These are phyloP conservation scores for Tulasnella sp. DNA, from an alignment of 768 basidiomycete species.

Conservation along the genomic window DNA sequence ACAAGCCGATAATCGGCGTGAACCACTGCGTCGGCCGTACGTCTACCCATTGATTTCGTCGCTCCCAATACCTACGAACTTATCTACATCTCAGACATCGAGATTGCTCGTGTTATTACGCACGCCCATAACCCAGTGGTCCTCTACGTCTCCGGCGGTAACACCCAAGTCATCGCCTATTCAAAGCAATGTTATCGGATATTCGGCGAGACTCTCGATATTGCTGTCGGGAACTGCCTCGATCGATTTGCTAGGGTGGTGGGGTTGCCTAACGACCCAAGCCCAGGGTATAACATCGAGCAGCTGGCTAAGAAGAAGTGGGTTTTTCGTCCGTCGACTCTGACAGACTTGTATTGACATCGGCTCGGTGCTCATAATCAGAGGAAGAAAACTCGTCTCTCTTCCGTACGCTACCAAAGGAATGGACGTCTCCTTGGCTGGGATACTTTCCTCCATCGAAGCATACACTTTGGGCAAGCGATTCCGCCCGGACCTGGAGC, in stretches of 20 bases:
- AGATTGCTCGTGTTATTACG: conserved; percentile 96
- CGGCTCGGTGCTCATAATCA: conserved; percentile 35
- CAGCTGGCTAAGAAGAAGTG: conserved; percentile 83
- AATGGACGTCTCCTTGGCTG: conserved; percentile 97
- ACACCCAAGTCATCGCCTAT: conserved; percentile 99
- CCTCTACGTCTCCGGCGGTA: conserved; percentile 96
- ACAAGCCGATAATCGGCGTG: conserved; percentile 91
- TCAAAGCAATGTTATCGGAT: conserved; percentile 96
- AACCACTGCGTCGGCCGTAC: conserved; percentile 98
- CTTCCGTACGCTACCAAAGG: conserved; percentile 97
- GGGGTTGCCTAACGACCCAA: conserved; percentile 90
- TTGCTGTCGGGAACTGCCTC: conserved; percentile 98
- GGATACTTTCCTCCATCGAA: conserved; percentile 83
- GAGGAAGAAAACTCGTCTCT: conserved; percentile 75
- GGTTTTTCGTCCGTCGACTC: conserved; percentile 15
- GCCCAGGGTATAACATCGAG: conserved; percentile 96
- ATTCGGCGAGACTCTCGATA: conserved; percentile 97
- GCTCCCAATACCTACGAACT: background rate
- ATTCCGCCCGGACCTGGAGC: conserved; percentile 47
- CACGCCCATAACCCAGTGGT: conserved; percentile 93
- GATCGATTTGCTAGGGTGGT: conserved; percentile 96
- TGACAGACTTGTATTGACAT: background rate
- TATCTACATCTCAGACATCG: conserved; percentile 66
- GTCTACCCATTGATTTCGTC: conserved; percentile 34
- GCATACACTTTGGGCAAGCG: conserved; percentile 82